phyloP scores from a whole-genome alignment of 2,329 filamentous ascomycete species.

The Nemania abortiva region DNA sequence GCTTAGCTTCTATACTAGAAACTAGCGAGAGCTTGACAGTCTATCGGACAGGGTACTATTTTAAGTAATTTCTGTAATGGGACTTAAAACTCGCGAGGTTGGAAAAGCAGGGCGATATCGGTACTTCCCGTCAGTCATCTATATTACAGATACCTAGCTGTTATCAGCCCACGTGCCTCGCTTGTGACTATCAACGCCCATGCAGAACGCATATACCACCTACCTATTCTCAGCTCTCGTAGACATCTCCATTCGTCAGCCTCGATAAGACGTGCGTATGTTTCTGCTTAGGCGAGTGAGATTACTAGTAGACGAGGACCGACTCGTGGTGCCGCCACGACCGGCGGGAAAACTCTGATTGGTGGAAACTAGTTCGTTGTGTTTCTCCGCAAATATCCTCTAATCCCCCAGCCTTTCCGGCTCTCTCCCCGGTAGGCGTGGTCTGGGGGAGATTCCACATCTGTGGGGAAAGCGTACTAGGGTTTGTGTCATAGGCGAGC shows the following conservation, averaged over 20 bases:
- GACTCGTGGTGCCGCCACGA: neutral
- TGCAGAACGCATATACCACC: neutral
- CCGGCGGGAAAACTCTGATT: conserved; percentile 23
- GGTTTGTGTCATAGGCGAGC: neutral
- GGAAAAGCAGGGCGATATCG: neutral
- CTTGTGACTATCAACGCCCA: neutral
- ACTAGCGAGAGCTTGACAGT: neutral
- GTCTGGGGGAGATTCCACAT: conserved; percentile 29
- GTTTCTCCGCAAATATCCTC: conserved; percentile 35
- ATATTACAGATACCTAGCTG: neutral
- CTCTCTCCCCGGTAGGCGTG: conserved; percentile 20
- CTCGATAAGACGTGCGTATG: neutral
- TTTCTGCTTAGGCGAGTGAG: neutral
- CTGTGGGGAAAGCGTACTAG: conserved; percentile 20
- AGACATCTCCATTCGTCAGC: neutral
- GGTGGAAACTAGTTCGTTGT: conserved; percentile 23
- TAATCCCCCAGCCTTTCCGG: conserved; percentile 26
- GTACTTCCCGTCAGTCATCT: neutral
- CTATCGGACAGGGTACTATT: neutral
- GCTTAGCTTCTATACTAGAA: neutral
- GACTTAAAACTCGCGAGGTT: neutral
- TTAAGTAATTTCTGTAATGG: neutral
- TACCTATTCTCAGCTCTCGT: neutral
- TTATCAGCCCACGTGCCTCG: neutral
- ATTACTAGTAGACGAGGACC: neutral